A percentile compares a stretch with the other conserved stretches of the same genome.
These are phyloP conservation scores for Colletotrichum euphorbiae DNA, from an alignment of 2,329 filamentous ascomycete genomes.

Conservation along the genomic window DNA sequence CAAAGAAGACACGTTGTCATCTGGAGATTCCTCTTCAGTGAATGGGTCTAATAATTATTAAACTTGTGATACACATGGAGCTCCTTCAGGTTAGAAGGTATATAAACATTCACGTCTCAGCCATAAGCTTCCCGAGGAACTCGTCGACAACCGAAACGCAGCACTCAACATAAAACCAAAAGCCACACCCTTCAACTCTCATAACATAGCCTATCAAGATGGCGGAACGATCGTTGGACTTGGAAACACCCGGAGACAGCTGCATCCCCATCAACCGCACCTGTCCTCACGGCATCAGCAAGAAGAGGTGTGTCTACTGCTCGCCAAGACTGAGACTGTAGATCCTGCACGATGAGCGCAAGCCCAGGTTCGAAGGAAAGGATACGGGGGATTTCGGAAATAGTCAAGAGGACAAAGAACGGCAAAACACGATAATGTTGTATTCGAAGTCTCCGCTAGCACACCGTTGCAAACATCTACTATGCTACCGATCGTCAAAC, in stretches of 20 bases:
- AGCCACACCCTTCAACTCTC: not conserved
- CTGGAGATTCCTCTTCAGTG: too few species aligned
- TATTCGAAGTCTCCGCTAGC: not conserved
- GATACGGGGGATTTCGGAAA: not conserved
- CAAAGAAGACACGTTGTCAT: too few species aligned
- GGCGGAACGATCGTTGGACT: not conserved
- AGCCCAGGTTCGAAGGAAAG: not conserved
- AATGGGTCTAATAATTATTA: too few species aligned
- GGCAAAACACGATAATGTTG: not conserved
- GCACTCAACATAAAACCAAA: too few species aligned
- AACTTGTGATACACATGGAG: too few species aligned
- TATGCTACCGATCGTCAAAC: too few species aligned
- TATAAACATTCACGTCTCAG: too few species aligned
- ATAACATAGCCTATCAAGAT: not conserved
- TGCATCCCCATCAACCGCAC: constrained; percentile 22
- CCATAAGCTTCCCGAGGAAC: too few species aligned
- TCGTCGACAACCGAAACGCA: too few species aligned
- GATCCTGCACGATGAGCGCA: not conserved
- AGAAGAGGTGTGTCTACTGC: constrained; percentile 7
- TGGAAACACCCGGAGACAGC: not conserved
- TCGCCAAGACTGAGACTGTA: constrained; percentile 5
- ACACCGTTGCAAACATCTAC: not conserved
- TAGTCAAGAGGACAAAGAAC: not conserved
- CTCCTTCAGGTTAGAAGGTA: too few species aligned
- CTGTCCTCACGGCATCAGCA: constrained; percentile 6